Conservation (phyloP, 805 yeast species). For the Blastobotrys muscicola region DNA sequence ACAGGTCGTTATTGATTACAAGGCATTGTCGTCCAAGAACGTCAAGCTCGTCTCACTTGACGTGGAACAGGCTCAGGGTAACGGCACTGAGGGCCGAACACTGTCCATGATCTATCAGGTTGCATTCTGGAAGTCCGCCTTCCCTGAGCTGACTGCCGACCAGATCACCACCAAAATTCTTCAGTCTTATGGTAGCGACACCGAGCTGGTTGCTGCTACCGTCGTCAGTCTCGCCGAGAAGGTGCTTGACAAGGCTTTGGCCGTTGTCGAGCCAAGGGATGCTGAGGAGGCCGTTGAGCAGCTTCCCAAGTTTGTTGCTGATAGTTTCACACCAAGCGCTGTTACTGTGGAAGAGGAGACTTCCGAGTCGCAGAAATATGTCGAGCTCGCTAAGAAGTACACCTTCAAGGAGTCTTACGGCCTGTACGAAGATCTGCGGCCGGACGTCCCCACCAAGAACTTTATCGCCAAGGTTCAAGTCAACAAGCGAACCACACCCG, state of each 20-base stretch:
- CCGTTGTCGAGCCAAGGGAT: conserved; percentile 19
- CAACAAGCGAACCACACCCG: conserved; percentile 85
- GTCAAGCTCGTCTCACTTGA: conserved; percentile 52
- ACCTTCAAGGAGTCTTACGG: conserved; percentile 75
- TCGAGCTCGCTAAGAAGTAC: conserved; percentile 57
- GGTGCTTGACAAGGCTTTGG: conserved; percentile 19
- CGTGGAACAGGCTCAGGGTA: conserved; percentile 50
- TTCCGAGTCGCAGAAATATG: conserved; percentile 35
- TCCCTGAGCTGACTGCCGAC: conserved; percentile 47
- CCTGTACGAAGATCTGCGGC: conserved; percentile 56
- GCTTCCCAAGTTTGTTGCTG: conserved; percentile 19
- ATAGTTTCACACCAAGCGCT: conserved; percentile 17
- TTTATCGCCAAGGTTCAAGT: conserved; percentile 84
- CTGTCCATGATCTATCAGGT: conserved; percentile 65
- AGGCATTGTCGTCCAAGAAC: conserved; percentile 29
- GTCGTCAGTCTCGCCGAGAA: conserved; percentile 32
- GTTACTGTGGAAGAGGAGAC: conserved; percentile 19
- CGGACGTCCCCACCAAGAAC: conserved; percentile 79
- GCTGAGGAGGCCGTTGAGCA: conserved; percentile 19
- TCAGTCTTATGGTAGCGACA: conserved; percentile 73
- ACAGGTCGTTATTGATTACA: conserved; percentile 32
- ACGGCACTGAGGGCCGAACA: conserved; percentile 68
- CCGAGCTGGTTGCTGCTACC: conserved; percentile 61
- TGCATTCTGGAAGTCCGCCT: conserved; percentile 67
- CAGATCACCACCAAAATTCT: conserved; percentile 67